These are phyloP conservation scores for Elymus sibiricus DNA, from an alignment of 176 grass and related monocot genomes.

Conservation along the genomic window DNA sequence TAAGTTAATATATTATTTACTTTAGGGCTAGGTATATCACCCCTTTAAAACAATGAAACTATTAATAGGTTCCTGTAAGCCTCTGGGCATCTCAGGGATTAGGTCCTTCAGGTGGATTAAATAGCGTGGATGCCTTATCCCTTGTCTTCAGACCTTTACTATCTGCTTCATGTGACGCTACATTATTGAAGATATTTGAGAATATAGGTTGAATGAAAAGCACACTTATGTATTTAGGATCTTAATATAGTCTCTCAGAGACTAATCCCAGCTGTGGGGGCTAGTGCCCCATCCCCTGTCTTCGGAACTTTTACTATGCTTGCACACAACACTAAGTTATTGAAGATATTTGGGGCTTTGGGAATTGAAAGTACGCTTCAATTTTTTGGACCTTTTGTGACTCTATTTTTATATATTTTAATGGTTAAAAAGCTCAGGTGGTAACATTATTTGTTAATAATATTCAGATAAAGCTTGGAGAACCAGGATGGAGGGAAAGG, in stretches of 20 bases:
- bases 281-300: background rate
- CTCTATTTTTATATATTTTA: slow-evolving; percentile 6
- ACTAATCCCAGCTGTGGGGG: background rate
- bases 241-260: background rate
- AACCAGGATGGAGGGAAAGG: slow-evolving; percentile 96
- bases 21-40: background rate
- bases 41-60: background rate
- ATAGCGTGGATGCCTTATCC: background rate
- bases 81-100: background rate
- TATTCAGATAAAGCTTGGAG: slow-evolving; percentile 85
- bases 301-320: background rate
- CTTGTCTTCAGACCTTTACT: background rate
- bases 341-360: background rate
- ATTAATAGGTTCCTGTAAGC: background rate
- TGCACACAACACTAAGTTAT: background rate
- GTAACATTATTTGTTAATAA: slow-evolving; percentile 26
- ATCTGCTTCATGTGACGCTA: background rate
- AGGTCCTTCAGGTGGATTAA: background rate
- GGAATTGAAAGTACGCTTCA: background rate
- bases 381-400: slow-evolving; percentile 1
- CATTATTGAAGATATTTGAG: background rate
- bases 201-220: background rate
- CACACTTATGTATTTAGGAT: background rate
- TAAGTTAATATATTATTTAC: background rate
- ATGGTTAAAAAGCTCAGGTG: background rate